A percentile compares a stretch with the other conserved stretches of the same genome.
Conservation (phyloP, 2,329 filamentous ascomycete species). For the Xylariomycetidae sp. region DNA sequence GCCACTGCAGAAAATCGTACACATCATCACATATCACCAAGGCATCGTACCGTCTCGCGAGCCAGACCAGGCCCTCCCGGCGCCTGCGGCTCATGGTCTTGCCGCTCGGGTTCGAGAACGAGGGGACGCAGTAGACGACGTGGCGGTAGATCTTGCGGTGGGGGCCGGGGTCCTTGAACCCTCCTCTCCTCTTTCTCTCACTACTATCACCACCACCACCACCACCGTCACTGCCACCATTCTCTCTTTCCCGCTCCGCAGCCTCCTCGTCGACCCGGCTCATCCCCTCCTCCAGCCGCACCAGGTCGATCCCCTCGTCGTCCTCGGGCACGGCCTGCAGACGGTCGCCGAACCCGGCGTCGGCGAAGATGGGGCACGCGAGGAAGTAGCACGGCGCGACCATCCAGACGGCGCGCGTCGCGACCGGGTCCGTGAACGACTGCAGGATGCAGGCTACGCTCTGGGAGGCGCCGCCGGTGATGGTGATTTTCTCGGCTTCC, state of each 20-base stretch:
- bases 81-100: slow-evolving; percentile 71
- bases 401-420: slow-evolving; percentile 74
- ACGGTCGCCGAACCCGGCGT: slow-evolving; percentile 66
- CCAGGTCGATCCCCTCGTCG: slow-evolving; percentile 68
- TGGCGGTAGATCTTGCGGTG: slow-evolving; percentile 79
- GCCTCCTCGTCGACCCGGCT: slow-evolving; percentile 4
- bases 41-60: slow-evolving; percentile 75
- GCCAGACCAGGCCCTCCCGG: slow-evolving; percentile 63
- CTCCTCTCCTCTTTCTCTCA: slow-evolving; percentile 14
- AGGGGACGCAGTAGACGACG: slow-evolving; percentile 83
- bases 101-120: slow-evolving; percentile 83
- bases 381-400: slow-evolving; percentile 80
- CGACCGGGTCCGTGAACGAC: slow-evolving; percentile 73
- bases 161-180: slow-evolving; percentile 51
- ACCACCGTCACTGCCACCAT: background rate
- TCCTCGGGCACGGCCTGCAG: slow-evolving; percentile 72
- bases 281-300: slow-evolving; percentile 12
- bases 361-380: slow-evolving; percentile 80
- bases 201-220: too few relatives aligned
- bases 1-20: slow-evolving; percentile 89
- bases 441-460: slow-evolving; percentile 72
- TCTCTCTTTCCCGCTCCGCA: slow-evolving; percentile 5
- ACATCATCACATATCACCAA: slow-evolving; percentile 88
- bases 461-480: slow-evolving; percentile 83
- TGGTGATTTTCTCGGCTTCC: slow-evolving; percentile 61